Conservation (phyloP, 352 stramenopile species). For the Globisporangium mamillatum region DNA sequence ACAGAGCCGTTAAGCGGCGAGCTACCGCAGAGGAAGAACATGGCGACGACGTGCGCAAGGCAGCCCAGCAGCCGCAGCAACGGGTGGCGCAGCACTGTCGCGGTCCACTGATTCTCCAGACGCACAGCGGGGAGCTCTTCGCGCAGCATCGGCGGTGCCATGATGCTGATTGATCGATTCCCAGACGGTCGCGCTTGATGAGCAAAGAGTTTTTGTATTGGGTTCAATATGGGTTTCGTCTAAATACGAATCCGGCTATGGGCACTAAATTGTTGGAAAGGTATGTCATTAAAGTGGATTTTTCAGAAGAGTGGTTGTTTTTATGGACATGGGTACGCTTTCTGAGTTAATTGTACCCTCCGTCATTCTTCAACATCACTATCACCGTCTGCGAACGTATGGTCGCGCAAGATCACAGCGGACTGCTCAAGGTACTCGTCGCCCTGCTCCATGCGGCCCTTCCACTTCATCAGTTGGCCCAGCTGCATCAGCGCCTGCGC, state of each 20-base stretch:
- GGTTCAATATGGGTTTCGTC: not conserved
- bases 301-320: not conserved
- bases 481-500: constrained; percentile 62
- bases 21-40: constrained; percentile 36
- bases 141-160: not conserved
- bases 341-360: not conserved
- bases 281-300: not conserved
- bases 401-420: constrained; percentile 42
- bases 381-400: constrained; percentile 48
- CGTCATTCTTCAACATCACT: constrained; percentile 5
- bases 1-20: constrained; percentile 41
- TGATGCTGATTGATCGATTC: not conserved
- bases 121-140: constrained; percentile 17
- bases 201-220: not conserved
- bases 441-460: constrained; percentile 41
- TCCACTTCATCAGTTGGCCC: constrained; percentile 78
- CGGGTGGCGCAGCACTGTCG: constrained; percentile 42
- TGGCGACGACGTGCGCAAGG: constrained; percentile 27
- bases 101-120: constrained; percentile 37
- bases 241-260: not conserved
- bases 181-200: not conserved
- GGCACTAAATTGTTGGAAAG: not conserved
- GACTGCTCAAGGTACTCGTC: constrained; percentile 53
- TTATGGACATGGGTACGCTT: constrained; percentile 3
- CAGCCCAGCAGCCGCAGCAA: constrained; percentile 33